These are phyloP conservation scores for Acanthamoeba sp. DNA, from an alignment of 208 protist genomes.

Conservation along the genomic window DNA sequence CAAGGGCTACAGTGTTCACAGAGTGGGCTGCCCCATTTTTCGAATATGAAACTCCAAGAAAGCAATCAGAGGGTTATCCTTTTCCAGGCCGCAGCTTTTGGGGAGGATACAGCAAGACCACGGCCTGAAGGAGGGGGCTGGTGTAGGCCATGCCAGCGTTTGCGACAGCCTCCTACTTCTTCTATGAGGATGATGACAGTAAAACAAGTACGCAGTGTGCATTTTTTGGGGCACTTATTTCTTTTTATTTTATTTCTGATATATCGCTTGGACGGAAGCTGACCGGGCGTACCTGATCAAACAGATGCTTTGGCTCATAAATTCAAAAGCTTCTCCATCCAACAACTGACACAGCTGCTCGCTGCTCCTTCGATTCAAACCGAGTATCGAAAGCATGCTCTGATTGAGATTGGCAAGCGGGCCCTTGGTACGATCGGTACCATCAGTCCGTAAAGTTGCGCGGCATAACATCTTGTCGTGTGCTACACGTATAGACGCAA, in stretches of 20 bases:
- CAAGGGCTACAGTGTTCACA: no score
- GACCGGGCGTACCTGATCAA: no score
- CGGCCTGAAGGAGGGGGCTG: no score
- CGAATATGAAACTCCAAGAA: no score
- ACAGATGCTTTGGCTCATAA: neutral
- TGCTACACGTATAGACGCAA: neutral
- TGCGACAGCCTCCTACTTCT: conserved; percentile 14
- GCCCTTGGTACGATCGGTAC: conserved; percentile 30
- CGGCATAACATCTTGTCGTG: neutral
- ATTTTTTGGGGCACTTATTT: neutral
- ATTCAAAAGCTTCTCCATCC: neutral
- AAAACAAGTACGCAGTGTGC: neutral
- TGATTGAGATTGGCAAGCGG: conserved; percentile 41
- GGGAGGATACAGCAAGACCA: no score
- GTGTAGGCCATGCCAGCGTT: conserved; percentile 38
- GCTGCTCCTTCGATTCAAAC: neutral
- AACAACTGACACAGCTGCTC: conserved; percentile 17
- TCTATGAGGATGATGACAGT: neutral
- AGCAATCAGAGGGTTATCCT: no score
- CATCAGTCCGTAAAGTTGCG: neutral
- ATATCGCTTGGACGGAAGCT: neutral
- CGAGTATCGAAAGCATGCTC: conserved; percentile 19
- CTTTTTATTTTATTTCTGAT: neutral
- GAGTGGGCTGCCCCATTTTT: no score
- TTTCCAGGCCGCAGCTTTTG: no score